Conservation (phyloP, 306 rosid species). For the Crataegus laevigata region DNA sequence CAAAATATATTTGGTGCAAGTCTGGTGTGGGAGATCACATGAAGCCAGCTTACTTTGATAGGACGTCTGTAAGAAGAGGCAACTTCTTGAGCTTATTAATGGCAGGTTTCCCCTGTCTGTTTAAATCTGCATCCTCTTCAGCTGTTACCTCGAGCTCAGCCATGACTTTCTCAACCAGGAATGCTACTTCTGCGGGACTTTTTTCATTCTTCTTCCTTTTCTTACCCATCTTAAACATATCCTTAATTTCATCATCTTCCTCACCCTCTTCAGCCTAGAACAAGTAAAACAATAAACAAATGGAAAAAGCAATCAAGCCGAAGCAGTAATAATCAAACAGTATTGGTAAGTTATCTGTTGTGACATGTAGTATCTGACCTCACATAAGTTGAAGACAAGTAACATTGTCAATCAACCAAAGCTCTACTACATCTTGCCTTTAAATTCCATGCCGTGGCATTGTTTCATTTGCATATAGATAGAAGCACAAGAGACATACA, state of each 20-base stretch:
- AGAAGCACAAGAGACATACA: neutral
- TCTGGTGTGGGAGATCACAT: neutral
- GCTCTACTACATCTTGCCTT: neutral
- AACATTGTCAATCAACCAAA: neutral
- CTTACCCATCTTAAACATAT: slow-evolving; percentile 75
- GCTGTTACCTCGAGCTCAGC: slow-evolving; percentile 97
- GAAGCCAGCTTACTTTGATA: slow-evolving; percentile 62
- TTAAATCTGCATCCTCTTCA: slow-evolving; percentile 90
- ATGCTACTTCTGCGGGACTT: slow-evolving; percentile 88
- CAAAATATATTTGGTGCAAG: neutral
- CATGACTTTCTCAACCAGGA: slow-evolving; percentile 91
- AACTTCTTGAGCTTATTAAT: slow-evolving; percentile 82
- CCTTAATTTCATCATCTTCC: slow-evolving; percentile 69
- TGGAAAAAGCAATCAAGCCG: neutral
- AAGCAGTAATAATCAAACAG: neutral
- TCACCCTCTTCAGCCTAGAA: slow-evolving; percentile 90
- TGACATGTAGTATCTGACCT: neutral
- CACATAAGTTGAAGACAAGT: neutral
- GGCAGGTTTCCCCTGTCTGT: slow-evolving; percentile 79
- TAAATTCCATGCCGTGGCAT: neutral
- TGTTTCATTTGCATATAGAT: neutral
- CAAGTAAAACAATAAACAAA: slow-evolving; percentile 10
- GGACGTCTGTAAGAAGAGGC: slow-evolving; percentile 80
- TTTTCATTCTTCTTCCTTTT: slow-evolving; percentile 76
- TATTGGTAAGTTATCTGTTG: neutral